Evolutionary conservation across 352 stramenopile species (phyloP).

Genomic region (Pythium dissotocum): DNA sequence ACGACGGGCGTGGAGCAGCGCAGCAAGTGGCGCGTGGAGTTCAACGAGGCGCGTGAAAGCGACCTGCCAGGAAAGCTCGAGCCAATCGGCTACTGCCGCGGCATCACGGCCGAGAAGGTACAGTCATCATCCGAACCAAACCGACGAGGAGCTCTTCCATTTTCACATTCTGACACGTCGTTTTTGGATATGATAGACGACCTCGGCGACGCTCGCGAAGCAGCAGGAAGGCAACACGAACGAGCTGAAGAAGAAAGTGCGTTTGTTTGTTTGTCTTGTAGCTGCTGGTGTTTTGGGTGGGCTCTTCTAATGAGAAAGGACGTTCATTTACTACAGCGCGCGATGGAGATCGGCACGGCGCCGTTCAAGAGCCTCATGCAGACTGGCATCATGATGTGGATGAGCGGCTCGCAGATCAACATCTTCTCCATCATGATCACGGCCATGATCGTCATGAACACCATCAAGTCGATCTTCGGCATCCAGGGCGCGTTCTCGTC

Average conservation of each 20-base stretch:
- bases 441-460: conserved; percentile 92
- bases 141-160: too few species aligned
- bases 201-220: conserved; percentile 59
- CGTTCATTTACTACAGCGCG: conserved; percentile 45
- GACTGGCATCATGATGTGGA: conserved; percentile 96
- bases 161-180: not conserved
- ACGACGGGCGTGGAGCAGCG: conserved; percentile 20
- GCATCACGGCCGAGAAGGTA: conserved; percentile 64
- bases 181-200: conserved; percentile 33
- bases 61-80: conserved; percentile 62
- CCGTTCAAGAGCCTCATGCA: conserved; percentile 93
- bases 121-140: not conserved
- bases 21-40: conserved; percentile 77
- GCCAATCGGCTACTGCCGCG: conserved; percentile 65
- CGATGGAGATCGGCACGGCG: conserved; percentile 89
- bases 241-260: conserved; percentile 88
- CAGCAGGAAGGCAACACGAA: conserved; percentile 58
- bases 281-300: not conserved
- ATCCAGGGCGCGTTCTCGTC: conserved; percentile 80
- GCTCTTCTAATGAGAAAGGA: not conserved
- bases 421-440: conserved; percentile 96
- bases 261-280: not conserved
- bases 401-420: conserved; percentile 93
- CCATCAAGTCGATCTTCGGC: conserved; percentile 89
- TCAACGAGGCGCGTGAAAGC: conserved; percentile 76